phyloP scores from a whole-genome alignment of 2,329 filamentous ascomycete species.

The Sarocladium brachiariae region DNA sequence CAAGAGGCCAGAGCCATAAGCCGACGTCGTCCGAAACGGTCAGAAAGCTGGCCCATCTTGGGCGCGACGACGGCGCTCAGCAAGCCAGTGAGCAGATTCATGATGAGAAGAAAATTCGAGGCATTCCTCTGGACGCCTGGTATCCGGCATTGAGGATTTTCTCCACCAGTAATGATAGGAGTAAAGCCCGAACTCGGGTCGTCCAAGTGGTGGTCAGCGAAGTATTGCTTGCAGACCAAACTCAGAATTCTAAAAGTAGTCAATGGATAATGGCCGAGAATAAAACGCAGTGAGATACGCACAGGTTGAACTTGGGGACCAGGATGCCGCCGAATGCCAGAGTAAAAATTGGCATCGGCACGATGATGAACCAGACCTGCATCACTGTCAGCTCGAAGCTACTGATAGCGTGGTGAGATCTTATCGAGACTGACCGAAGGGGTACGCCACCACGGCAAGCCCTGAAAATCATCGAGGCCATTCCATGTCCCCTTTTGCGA shows the following conservation, averaged over 20 bases:
- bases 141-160: slow-evolving; percentile 74
- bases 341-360: slow-evolving; percentile 73
- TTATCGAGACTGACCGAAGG: slow-evolving; percentile 47
- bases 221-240: slow-evolving; percentile 78
- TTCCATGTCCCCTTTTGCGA: slow-evolving; percentile 32
- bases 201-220: slow-evolving; percentile 55
- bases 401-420: neutral
- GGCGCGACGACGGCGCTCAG: slow-evolving; percentile 77
- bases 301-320: slow-evolving; percentile 81
- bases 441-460: slow-evolving; percentile 53
- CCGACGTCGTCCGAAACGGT: slow-evolving; percentile 73
- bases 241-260: slow-evolving; percentile 58
- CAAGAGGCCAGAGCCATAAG: slow-evolving; percentile 67
- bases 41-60: slow-evolving; percentile 76
- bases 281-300: no score
- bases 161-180: slow-evolving; percentile 59
- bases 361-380: slow-evolving; percentile 76
- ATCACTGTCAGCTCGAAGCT: neutral
- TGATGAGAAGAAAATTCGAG: slow-evolving; percentile 70
- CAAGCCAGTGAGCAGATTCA: slow-evolving; percentile 66
- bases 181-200: slow-evolving; percentile 54
- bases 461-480: slow-evolving; percentile 50
- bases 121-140: slow-evolving; percentile 72
- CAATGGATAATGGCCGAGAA: no score
- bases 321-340: slow-evolving; percentile 80